Evolutionary conservation across 2,329 filamentous ascomycete species (phyloP), one percentile per base, ranked within the genome.

Genomic region (Sordariomycetes sp.): DNA sequence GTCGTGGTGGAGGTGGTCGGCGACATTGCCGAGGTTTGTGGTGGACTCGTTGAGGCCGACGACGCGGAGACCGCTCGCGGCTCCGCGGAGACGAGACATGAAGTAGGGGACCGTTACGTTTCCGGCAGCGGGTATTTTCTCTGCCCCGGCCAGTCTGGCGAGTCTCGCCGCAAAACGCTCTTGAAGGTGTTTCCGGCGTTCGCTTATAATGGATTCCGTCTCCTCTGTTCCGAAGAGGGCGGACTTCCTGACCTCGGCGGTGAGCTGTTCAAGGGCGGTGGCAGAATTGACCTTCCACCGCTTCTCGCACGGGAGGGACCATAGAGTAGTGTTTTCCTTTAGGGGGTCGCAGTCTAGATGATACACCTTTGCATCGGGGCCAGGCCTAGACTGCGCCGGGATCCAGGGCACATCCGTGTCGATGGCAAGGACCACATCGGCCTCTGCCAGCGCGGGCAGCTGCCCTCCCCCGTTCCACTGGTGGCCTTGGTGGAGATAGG

Each of bases 321-420:
- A 80, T 40, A 80, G 74, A 3, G 78, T 78, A 76, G 80, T 79
- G 60, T 79, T 75, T 62, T 79, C 76, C 63, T 87, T 87, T 40
- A 87, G 71, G 0, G 83, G 81, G 62, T 87, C 85, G 37, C 82
- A 76, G 63, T 88, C 85, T 54, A 88, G 75, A 64, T 88, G 85
- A 59, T 82, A 77, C 59, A 87, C 79, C 60, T 77, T 80, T 1
- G 83, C 81, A 3, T 74, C 72, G 1, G 74, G 69, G 24, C 74
- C 76, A 1, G 85, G 85, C 58, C 78, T 78, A 70, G 79, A 85
- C 65, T 81, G 80, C 0, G 82, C 85, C 25, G 80, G 79, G 54
- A 88, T 85, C 83, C 83, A 88, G 0, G 85, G 85, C 1, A 87
- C 82, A 65, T 88, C 85, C 60, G 83, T 85, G 66, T 87, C 84